Evolutionary conservation across 208 protist genomes (phyloP).

Genomic region (Strigomonas oncopelti): DNA sequence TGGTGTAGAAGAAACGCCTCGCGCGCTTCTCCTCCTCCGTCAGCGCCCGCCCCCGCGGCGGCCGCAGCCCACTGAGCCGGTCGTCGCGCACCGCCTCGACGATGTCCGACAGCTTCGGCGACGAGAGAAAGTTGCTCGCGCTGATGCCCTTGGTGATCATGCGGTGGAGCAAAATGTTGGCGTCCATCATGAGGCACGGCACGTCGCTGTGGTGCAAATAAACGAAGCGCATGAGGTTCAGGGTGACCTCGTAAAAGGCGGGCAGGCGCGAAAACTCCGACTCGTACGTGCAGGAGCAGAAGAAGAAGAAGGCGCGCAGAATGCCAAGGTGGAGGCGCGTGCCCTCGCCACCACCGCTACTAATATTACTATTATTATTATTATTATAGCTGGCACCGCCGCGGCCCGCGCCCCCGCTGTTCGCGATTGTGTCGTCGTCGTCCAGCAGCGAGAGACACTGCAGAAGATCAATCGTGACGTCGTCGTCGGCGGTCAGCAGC

Average conservation of each 20-base stretch:
- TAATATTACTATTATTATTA: conserved; percentile 13
- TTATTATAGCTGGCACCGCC: background rate
- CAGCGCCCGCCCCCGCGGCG: background rate
- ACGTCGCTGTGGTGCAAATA: conserved; percentile 79
- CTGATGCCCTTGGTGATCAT: conserved; percentile 51
- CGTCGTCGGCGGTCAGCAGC: conserved; percentile 60
- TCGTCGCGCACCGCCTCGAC: conserved; percentile 59
- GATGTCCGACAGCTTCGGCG: conserved; percentile 51
- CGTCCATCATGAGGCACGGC: conserved; percentile 57
- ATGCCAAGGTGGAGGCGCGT: conserved; percentile 62
- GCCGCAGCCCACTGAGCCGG: conserved; percentile 35
- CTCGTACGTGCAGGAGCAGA: conserved; percentile 72
- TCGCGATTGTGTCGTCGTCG: conserved; percentile 15
- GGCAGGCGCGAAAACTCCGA: conserved; percentile 34
- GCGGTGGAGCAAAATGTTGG: conserved; percentile 59
- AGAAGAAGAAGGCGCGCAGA: conserved; percentile 82
- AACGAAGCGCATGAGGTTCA: conserved; percentile 68
- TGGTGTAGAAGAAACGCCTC: conserved; percentile 48
- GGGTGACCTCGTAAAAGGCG: conserved; percentile 71
- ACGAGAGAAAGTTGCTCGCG: conserved; percentile 50
- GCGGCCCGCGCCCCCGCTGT: background rate
- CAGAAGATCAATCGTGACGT: conserved; percentile 64
- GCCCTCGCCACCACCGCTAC: background rate
- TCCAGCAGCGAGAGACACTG: conserved; percentile 56
- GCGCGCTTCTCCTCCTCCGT: conserved; percentile 23